Evolutionary conservation across 129 eudicot species (phyloP), one percentile per base, ranked within the genome.

Genomic region (Tagetes patula): DNA sequence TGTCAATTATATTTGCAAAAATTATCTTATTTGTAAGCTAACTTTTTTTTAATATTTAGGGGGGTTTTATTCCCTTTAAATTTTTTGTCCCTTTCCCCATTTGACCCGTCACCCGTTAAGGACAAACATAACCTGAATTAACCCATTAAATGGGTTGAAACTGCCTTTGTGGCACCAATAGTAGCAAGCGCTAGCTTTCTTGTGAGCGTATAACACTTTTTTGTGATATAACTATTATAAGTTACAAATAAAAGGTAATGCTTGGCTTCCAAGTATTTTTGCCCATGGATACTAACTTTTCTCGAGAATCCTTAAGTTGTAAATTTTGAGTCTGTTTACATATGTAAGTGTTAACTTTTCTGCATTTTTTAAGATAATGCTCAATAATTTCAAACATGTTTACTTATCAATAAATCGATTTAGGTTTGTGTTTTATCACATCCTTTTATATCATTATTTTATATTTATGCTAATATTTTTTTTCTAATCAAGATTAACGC

Each of bases 101-200:
- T 58, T 58, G 64, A 58, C 38, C 64, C 4, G 1, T 58, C 0
- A 58, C 38, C 64, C 4, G 1, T 58, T 2, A 58, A 58, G 32
- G 64, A 32, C 8, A 31, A 31, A 58, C 12, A 58, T 58, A 58
- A 58, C 36, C 40, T 1, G 3, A 31, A 9, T 32, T 8, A 31
- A 31, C 1, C 64, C 5, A 8, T 58, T 58, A 30, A 30, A 31
- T 58, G 39, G 14, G 64, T 58, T 58, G 39, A 32, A 58, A 31
- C 2, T 58, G 64, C 64, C 59, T 32, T 39, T 30, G 6, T 58
- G 64, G 64, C n/a, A 58, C 39, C 40, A 58, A 58, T 32, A 58
- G 65, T 31, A 10, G 63, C 63, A 58, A 0, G 1, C 11, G 14
- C 39, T 31, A 33, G 39, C 13, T 58, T 33, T 32, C 33, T 7